Base-by-base conservation (phyloP, 345 rosid species). In the Hirschfeldia incana region DNA sequence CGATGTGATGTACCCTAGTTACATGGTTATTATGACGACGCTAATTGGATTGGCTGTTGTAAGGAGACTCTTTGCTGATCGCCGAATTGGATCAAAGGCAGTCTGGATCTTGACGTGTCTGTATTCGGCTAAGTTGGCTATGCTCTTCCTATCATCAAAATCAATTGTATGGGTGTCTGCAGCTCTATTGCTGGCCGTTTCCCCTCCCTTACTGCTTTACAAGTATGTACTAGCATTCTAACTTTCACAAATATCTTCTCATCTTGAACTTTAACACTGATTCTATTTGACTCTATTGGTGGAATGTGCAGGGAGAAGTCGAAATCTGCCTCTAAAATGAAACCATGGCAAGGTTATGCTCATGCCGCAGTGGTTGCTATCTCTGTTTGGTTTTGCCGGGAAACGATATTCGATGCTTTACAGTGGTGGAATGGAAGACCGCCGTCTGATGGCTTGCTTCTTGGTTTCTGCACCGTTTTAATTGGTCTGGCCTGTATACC, bases 1-100 rank as follows among this genome's bases (percentile, higher is more conserved):
- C 60, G 98, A 93, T 66, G 94, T 92, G 77, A 95, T 93, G 98
- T 95, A 95, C 78, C 99, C 99, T 30, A 93, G 97, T 86, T 93
- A 93, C 87, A 90, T 95, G 98, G 94, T 93, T 77, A 88, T 95
- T 78, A 46, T 93, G 86, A 95, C 99, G 3, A 87, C 97, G 32
- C 81, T 87, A 55, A 64, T 90, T 61, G 99, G 99, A 72, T 82
- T 91, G 90, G 94, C 94, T 78, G 70, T 95, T 74, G 94, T 90
- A 61, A 88, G 97, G 83, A 90, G 90, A 83, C 87, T 93, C 28
- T 87, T 85, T 33, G 89, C 79, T 58, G 98, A 93, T 80, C 89
- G 85, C 69, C 89, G 89, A 58, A 86, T 95, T 78, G 92, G 97
- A 80, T 76, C 86, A 6, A 95, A 92, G 85, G 90, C 94, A 21